Percentiles rank a stretch among this genome's conserved stretches.
Conservation (phyloP, 2,329 filamentous ascomycete genomes). For the Akanthomyces lecanii region DNA sequence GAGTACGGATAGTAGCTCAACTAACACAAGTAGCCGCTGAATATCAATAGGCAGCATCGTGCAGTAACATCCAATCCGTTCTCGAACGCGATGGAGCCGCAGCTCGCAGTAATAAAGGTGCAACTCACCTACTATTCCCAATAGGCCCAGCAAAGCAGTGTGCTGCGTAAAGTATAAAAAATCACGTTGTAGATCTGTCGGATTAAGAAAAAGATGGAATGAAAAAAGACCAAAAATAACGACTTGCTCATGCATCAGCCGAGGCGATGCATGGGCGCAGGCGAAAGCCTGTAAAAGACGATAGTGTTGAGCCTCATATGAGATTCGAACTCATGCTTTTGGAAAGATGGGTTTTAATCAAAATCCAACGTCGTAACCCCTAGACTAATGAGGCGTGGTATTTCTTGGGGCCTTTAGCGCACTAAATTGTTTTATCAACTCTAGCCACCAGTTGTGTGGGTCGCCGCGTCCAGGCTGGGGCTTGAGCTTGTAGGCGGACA, state of each 20-base stretch:
- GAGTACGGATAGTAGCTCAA: too few relatives aligned
- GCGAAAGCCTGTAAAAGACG: conserved; percentile 2
- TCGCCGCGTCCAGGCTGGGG: not conserved
- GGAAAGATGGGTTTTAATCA: conserved; percentile 19
- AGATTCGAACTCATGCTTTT: conserved; percentile 25
- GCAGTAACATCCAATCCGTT: too few relatives aligned
- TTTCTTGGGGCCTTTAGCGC: not conserved
- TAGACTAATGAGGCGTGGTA: conserved; percentile 22
- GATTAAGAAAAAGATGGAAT: too few relatives aligned
- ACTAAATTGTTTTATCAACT: not conserved
- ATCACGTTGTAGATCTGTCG: too few relatives aligned
- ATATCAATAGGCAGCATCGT: too few relatives aligned
- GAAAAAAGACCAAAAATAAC: not conserved
- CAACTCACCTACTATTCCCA: too few relatives aligned
- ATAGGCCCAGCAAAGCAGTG: too few relatives aligned
- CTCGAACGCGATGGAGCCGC: too few relatives aligned
- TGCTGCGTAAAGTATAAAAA: too few relatives aligned
- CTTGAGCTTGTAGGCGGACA: too few relatives aligned
- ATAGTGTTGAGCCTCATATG: conserved; percentile 19
- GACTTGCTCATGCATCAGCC: not conserved
- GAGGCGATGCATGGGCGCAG: not conserved
- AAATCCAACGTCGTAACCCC: conserved; percentile 25
- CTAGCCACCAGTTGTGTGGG: not conserved
- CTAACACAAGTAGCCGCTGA: too few relatives aligned
- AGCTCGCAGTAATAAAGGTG: too few relatives aligned